phyloP scores from a whole-genome alignment of 352 stramenopile genomes.

The Blastocystis sp. region DNA sequence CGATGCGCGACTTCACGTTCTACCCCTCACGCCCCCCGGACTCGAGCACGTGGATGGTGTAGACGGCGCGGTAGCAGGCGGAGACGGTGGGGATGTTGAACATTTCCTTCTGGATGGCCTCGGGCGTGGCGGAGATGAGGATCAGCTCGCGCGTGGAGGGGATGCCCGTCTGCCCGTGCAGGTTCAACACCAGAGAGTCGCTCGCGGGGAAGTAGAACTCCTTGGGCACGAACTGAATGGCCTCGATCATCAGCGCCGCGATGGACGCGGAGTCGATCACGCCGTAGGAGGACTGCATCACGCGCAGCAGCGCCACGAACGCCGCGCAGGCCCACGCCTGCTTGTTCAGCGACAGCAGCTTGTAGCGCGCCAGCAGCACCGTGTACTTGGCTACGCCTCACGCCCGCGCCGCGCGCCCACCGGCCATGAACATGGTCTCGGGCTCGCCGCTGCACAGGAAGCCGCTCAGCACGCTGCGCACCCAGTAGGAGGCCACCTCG shows the following conservation, averaged over 20 bases:
- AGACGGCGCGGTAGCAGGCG: slow-evolving; percentile 58
- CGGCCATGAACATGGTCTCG: slow-evolving; percentile 65
- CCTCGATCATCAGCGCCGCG: slow-evolving; percentile 50
- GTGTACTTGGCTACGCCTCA: slow-evolving; percentile 61
- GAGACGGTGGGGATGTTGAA: slow-evolving; percentile 66
- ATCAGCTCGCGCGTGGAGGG: slow-evolving; percentile 55
- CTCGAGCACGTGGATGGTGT: slow-evolving; percentile 18
- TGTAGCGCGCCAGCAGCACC: slow-evolving; percentile 55
- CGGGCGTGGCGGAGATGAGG: slow-evolving; percentile 3
- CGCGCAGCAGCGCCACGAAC: slow-evolving; percentile 60
- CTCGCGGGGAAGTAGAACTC: slow-evolving; percentile 64
- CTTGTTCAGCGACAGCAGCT: slow-evolving; percentile 58
- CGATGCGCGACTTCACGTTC: slow-evolving; percentile 45
- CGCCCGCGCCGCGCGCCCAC: not conserved
- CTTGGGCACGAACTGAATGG: slow-evolving; percentile 60
- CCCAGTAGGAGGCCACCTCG: slow-evolving; percentile 63
- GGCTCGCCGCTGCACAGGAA: slow-evolving; percentile 32
- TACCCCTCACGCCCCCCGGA: not conserved
- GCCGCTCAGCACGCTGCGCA: slow-evolving; percentile 19
- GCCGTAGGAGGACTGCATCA: slow-evolving; percentile 58
- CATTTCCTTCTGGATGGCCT: slow-evolving; percentile 45
- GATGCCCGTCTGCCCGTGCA: slow-evolving; percentile 59
- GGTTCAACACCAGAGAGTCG: slow-evolving; percentile 41
- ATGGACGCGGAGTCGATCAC: slow-evolving; percentile 19
- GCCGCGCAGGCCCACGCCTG: slow-evolving; percentile 54